phyloP scores from a whole-genome alignment of 2,329 filamentous ascomycete genomes.

The Diaporthe citriasiana region DNA sequence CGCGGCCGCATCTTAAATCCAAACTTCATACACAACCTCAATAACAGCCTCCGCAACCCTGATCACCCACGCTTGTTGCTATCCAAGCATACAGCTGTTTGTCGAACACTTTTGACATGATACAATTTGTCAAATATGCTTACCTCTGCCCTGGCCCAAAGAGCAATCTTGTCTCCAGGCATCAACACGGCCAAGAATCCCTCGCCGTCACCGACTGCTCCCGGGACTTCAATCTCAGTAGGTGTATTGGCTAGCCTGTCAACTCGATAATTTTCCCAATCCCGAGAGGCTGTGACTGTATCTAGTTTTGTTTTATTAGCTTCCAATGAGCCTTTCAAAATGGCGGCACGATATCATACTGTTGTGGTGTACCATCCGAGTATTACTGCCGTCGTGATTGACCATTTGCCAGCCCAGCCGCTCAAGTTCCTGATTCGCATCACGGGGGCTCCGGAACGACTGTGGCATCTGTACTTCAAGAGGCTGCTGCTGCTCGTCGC shows the following conservation, averaged over 20 bases:
- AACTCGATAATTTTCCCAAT: slow-evolving; percentile 3
- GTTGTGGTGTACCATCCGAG: slow-evolving; percentile 32
- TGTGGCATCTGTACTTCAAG: background rate
- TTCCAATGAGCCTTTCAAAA: background rate
- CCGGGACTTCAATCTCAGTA: background rate
- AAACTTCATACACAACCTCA: slow-evolving; percentile 27
- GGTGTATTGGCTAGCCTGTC: background rate
- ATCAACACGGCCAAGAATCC: background rate
- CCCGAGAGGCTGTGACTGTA: background rate
- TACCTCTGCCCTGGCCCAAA: slow-evolving; percentile 33
- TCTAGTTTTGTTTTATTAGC: background rate
- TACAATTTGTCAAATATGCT: background rate
- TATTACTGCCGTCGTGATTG: background rate
- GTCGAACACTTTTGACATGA: background rate
- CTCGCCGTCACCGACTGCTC: slow-evolving; percentile 14
- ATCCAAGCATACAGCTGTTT: background rate
- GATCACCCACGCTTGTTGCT: slow-evolving; percentile 5
- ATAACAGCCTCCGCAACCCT: slow-evolving; percentile 11
- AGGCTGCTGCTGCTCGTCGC: no score
- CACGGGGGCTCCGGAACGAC: background rate
- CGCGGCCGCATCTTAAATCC: background rate
- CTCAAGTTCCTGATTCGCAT: background rate
- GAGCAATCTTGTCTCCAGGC: slow-evolving; percentile 17
- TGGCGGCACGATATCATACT: background rate
- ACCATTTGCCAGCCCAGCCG: slow-evolving; percentile 9